These are phyloP conservation scores for Globisporangium recalcitrans DNA, from an alignment of 352 stramenopile species.

Conservation along the genomic window DNA sequence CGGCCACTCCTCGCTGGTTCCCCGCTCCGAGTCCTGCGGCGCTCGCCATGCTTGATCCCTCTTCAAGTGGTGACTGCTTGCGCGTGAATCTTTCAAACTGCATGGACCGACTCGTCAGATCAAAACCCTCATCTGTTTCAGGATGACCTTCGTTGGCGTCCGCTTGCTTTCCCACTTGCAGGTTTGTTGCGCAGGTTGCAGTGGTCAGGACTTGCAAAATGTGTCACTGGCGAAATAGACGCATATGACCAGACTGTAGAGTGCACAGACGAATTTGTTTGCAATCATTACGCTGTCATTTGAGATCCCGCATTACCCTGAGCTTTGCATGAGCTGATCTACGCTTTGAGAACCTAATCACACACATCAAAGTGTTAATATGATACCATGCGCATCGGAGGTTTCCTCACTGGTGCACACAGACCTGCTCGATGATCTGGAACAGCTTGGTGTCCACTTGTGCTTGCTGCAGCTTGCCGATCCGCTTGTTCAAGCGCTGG, in stretches of 20 bases:
- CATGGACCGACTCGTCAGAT: background rate
- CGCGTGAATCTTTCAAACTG: background rate
- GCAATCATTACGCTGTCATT: background rate
- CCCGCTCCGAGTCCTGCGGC: background rate
- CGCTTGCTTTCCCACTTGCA: background rate
- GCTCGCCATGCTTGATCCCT: constrained; percentile 6
- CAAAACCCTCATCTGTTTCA: background rate
- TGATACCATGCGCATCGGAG: background rate
- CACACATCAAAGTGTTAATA: background rate
- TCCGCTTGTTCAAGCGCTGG: constrained; percentile 23
- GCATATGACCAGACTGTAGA: background rate
- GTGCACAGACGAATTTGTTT: background rate
- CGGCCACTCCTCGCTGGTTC: constrained; percentile 29
- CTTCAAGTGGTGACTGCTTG: background rate
- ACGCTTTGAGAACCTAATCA: background rate
- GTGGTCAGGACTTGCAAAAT: background rate
- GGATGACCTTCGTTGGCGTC: background rate
- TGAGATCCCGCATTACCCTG: background rate
- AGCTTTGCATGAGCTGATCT: background rate
- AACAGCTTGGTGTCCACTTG: constrained; percentile 10
- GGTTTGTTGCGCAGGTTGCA: background rate
- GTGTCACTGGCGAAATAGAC: background rate
- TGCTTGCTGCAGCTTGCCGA: constrained; percentile 1
- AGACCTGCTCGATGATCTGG: constrained; percentile 14
- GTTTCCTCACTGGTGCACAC: background rate